phyloP scores from a whole-genome alignment of 2,329 filamentous ascomycete genomes.

The Cryphonectria naterciae region DNA sequence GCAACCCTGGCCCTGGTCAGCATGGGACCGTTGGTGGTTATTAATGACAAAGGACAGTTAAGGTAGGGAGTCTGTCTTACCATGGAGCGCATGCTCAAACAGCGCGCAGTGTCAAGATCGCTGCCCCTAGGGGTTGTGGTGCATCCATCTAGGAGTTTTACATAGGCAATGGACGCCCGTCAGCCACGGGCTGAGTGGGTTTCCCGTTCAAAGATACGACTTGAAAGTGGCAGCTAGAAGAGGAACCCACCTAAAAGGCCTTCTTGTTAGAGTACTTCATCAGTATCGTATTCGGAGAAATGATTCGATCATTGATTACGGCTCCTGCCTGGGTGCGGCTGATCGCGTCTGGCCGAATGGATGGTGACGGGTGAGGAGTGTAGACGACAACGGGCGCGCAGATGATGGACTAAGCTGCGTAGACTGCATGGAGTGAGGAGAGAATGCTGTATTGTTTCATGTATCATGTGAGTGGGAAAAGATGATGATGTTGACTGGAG shows the following conservation, averaged over 20 bases:
- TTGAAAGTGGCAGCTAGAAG: neutral
- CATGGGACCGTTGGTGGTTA: neutral
- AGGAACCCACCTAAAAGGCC: neutral
- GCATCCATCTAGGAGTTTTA: neutral
- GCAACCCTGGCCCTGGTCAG: neutral
- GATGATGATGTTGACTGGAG: neutral
- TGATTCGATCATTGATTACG: neutral
- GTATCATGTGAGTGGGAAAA: too few relatives aligned
- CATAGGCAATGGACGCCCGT: neutral
- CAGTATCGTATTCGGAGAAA: neutral
- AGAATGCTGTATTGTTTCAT: too few relatives aligned
- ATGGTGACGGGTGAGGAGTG: neutral
- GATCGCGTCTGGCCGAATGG: neutral
- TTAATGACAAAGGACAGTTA: neutral
- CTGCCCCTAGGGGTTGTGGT: neutral
- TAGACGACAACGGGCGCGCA: neutral
- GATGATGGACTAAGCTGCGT: too few relatives aligned
- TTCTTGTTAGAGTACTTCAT: neutral
- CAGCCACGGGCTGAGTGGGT: neutral
- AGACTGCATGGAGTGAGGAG: neutral
- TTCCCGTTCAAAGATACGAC: neutral
- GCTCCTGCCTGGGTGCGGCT: neutral
- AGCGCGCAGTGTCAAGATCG: neutral
- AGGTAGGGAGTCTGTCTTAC: neutral
- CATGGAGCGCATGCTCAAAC: neutral